Conservation (phyloP, 2,329 filamentous ascomycete genomes). For the Phaeophleospora eucalypticola region DNA sequence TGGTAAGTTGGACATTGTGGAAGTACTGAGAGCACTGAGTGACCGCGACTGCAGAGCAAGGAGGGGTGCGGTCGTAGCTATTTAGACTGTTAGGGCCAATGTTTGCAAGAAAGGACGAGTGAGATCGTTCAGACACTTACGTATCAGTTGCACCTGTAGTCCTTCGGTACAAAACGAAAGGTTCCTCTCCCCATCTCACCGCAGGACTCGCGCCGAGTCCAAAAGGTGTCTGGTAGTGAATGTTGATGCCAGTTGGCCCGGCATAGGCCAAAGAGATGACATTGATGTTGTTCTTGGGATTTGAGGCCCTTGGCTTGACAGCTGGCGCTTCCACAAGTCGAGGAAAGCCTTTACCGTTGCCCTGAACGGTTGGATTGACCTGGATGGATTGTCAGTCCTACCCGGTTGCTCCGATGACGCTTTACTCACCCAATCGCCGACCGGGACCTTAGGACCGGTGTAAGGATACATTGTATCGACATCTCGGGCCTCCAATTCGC, state of each 20-base stretch:
- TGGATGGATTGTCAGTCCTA: background rate
- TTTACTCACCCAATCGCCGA: slow-evolving; percentile 44
- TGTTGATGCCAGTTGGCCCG: slow-evolving; percentile 45
- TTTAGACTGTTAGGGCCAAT: background rate
- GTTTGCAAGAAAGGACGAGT: background rate
- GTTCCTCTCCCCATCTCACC: slow-evolving; percentile 41
- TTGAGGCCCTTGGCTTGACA: slow-evolving; percentile 41
- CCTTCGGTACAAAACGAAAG: slow-evolving; percentile 32
- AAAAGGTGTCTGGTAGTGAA: slow-evolving; percentile 54
- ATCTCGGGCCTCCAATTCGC: slow-evolving; percentile 15
- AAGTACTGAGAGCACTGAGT: slow-evolving; percentile 52
- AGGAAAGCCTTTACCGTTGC: slow-evolving; percentile 51
- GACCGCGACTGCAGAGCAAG: slow-evolving; percentile 45
- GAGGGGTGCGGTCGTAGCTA: slow-evolving; percentile 50
- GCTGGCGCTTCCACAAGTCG: slow-evolving; percentile 50
- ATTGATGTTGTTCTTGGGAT: slow-evolving; percentile 52
- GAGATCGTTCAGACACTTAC: too few relatives aligned
- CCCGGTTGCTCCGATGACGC: background rate
- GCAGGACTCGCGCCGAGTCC: slow-evolving; percentile 45
- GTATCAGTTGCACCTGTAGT: slow-evolving; percentile 41
- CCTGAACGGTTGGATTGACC: slow-evolving; percentile 47
- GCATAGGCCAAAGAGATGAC: slow-evolving; percentile 49
- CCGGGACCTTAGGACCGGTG: slow-evolving; percentile 45
- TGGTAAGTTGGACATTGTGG: slow-evolving; percentile 47
- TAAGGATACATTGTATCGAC: slow-evolving; percentile 43